Base-by-base conservation (phyloP, 2,329 filamentous ascomycete genomes). In the Paraphaeosphaeria sporulosa region DNA sequence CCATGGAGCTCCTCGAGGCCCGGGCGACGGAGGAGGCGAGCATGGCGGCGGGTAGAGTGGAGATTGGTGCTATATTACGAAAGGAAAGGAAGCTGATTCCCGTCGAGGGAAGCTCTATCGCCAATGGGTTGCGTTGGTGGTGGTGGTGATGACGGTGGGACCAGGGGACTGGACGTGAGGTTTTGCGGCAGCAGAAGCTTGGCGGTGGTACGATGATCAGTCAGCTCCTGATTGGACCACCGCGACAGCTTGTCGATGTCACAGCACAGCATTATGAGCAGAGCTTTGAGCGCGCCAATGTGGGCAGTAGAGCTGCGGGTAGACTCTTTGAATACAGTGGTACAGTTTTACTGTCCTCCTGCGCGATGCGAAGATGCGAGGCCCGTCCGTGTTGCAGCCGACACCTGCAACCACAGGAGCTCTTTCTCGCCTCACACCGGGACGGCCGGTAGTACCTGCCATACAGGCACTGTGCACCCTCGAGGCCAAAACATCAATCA, bases 21-120 rank as follows among this genome's bases (percentile, higher is more conserved):
- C 77, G 75, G 73, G 70, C 66, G 69, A 79, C 62, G 64, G 74
- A 76, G 68, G 76, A 73, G 71, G 76, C 76, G 64, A 79, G 64
- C 78, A 80, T 80, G 64, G 64, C 64, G 64, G 66, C 60, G 27
- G 51, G 52, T 25, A 38, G 40, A 78, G 76, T 76, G 76, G 77
- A 78, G 75, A 78, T 66, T 64, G 67, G 70, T 65, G 71, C 63
- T 72, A 70, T 71, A 61, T 64, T 59, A 64, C 32, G 59, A 71
- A 74, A 71, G 66, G 62, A 70, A 71, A 71, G 69, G 69, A 65
- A 63, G 59, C 44, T 57, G 68, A 60, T 65, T 70, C 75, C 75
- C 71, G 73, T 75, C 68, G 70, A 74, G 75, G 72, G 73, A 66
- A 66, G 66, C 65, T 67, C 60, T 64, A 66, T 61, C 71, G 71